Base-by-base conservation (phyloP, 768 basidiomycete genomes). In the Hebeloma cylindrosporum region DNA sequence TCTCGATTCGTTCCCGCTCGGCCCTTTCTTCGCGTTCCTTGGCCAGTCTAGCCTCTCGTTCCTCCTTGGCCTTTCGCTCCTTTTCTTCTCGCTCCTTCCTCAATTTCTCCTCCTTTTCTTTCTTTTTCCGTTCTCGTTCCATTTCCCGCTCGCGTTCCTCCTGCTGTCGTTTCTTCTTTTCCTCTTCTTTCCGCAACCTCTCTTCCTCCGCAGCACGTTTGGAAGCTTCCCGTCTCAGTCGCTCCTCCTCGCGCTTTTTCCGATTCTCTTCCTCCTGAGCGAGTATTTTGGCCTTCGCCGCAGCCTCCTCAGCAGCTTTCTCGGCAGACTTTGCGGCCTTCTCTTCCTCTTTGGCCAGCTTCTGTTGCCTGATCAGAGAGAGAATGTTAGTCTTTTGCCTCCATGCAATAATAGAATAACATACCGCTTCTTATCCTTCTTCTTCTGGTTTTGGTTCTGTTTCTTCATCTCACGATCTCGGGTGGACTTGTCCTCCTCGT, bases 371-470 rank as follows among this genome's bases (percentile, higher is more conserved):
- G 21, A 22, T 10, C 21, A 25, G 0, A 49, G 11, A 22, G 48
- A 34, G 39, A 37, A 22, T 35, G 36, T 34, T 35, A 7, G 11
- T 27, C 18, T 51, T 53, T 48, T 27, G 26, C 31, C 20, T 9
- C 20, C 22, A 39, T 22, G 27, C 14, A 10, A 50, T 40, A 35
- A 27, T 26, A 46, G 53, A 43, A 45, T 25, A 18, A 60, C 73
- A 42, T 55, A 95, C 93, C 74, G 84, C 64, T 75, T 76, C 79
- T 93, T 93, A 74, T 97, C 97, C 67, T 97, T 96, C 77, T 97
- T 99, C 79, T 96, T 98, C 79, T 94, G 94, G 79, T 96, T 93
- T 69, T 92, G 90, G 51, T 84, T 88, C 63, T 88, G 88, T 65
- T 91, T 90, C 78, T 96, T 95, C 43, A 83, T 87, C 70, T 96